phyloP scores from a whole-genome alignment of 2,329 filamentous ascomycete genomes.

The Trichoderma sp. region DNA sequence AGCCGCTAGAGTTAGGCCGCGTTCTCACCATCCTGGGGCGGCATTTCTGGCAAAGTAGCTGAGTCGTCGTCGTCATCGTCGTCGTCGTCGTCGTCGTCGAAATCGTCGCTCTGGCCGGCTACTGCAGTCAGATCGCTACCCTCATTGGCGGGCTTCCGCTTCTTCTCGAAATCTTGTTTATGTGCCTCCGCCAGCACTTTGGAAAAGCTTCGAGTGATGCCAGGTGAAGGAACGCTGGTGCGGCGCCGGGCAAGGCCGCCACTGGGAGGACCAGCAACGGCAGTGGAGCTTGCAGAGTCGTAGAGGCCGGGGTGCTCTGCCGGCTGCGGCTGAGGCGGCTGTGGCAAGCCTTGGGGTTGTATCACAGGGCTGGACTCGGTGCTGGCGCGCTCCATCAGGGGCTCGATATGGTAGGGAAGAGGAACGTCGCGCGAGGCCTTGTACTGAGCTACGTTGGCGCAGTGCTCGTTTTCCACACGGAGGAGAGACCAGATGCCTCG shows the following conservation, averaged over 20 bases:
- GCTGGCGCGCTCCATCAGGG: slow-evolving; percentile 47
- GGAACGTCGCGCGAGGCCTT: slow-evolving; percentile 87
- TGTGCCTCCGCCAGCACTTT: slow-evolving; percentile 82
- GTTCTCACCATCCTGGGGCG: background rate
- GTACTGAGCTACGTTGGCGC: slow-evolving; percentile 85
- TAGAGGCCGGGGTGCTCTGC: slow-evolving; percentile 8
- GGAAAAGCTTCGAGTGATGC: slow-evolving; percentile 45
- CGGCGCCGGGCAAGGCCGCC: slow-evolving; percentile 36
- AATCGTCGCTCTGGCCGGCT: slow-evolving; percentile 40
- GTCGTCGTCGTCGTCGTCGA: slow-evolving; percentile 41
- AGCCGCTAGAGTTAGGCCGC: background rate
- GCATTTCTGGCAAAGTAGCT: slow-evolving; percentile 25
- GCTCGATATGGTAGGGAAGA: slow-evolving; percentile 72
- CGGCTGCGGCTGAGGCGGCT: slow-evolving; percentile 3
- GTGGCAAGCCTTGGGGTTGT: slow-evolving; percentile 26
- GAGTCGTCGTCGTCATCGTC: slow-evolving; percentile 29
- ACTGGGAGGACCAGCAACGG: slow-evolving; percentile 28
- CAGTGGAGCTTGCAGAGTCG: slow-evolving; percentile 29
- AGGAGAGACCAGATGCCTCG: slow-evolving; percentile 90
- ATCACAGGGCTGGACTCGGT: slow-evolving; percentile 34
- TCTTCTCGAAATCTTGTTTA: slow-evolving; percentile 88
- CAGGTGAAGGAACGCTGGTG: slow-evolving; percentile 32
- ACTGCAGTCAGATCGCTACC: slow-evolving; percentile 31
- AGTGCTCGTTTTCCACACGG: slow-evolving; percentile 97
- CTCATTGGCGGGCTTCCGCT: slow-evolving; percentile 48